phyloP scores from a whole-genome alignment of 2,329 filamentous ascomycete genomes.

The Pyrenochaeta sp. region DNA sequence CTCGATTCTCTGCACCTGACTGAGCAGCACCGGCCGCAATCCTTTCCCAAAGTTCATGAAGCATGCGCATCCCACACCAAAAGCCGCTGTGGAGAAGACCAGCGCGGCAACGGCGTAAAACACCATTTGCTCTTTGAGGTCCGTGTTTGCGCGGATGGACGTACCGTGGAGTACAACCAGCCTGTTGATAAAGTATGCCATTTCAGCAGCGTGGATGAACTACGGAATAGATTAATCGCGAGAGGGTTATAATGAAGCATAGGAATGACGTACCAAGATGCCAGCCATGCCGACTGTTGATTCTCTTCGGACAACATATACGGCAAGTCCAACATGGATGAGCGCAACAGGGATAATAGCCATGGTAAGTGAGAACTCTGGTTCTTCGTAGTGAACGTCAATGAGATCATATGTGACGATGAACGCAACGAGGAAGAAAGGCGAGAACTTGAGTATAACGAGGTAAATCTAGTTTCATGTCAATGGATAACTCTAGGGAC shows the following conservation, averaged over 20 bases:
- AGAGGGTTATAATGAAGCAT: not conserved
- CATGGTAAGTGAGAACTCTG: slow-evolving; percentile 32
- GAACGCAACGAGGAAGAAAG: slow-evolving; percentile 30
- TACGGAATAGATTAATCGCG: not conserved
- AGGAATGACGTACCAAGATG: slow-evolving; percentile 22
- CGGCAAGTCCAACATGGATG: slow-evolving; percentile 18
- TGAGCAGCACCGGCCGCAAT: slow-evolving; percentile 23
- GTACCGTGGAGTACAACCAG: slow-evolving; percentile 24
- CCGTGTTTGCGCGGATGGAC: slow-evolving; percentile 8
- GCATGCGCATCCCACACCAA: slow-evolving; percentile 16
- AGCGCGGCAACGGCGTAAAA: slow-evolving; percentile 23
- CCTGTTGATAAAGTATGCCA: slow-evolving; percentile 28
- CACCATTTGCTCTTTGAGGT: slow-evolving; percentile 32
- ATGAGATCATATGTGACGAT: slow-evolving; percentile 28
- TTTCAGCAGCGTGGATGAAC: slow-evolving; percentile 18
- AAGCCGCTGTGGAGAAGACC: slow-evolving; percentile 9
- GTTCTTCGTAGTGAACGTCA: slow-evolving; percentile 27
- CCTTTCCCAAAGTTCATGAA: slow-evolving; percentile 31
- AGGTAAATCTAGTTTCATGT: slow-evolving; percentile 18
- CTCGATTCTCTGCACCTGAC: not conserved
- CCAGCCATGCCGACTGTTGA: slow-evolving; percentile 12
- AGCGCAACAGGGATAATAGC: slow-evolving; percentile 28
- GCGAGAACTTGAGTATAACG: slow-evolving; percentile 24
- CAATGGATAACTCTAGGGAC: not conserved
- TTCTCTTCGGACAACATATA: slow-evolving; percentile 20